Evolutionary conservation across 2,329 filamentous ascomycete genomes (phyloP).

Genomic region (Penicillium janthinellum): DNA sequence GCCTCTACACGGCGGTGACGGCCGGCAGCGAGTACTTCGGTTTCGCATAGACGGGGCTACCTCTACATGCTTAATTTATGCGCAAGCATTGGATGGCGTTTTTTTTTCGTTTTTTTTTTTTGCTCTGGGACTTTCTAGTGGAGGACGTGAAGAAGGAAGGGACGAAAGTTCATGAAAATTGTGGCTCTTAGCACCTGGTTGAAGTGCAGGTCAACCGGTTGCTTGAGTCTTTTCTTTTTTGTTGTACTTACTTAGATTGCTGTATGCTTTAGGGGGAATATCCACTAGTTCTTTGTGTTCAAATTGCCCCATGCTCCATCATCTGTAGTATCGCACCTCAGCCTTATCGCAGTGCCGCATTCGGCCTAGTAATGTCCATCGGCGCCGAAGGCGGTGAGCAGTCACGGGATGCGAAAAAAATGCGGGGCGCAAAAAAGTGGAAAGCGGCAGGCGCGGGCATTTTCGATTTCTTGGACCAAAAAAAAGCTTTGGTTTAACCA

Average conservation of each 20-base stretch:
- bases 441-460: conserved; percentile 22
- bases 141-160: conserved; percentile 2
- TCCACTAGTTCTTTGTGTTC: conserved; percentile 13
- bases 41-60: conserved; percentile 69
- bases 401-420: conserved; percentile 30
- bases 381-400: conserved; percentile 21
- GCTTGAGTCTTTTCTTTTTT: conserved; percentile 12
- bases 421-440: conserved; percentile 20
- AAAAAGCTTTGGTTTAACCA: conserved; percentile 14
- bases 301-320: neutral
- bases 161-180: conserved; percentile 13
- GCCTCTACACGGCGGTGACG: conserved; percentile 95
- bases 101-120: conserved; percentile 17
- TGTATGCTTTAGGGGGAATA: conserved; percentile 18
- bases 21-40: conserved; percentile 96
- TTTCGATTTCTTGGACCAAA: conserved; percentile 22
- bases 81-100: conserved; percentile 43
- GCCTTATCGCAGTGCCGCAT: neutral
- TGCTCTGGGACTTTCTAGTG: conserved; percentile 20
- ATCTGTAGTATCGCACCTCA: too few species aligned
- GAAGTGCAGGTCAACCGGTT: conserved; percentile 47
- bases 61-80: conserved; percentile 25
- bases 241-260: conserved; percentile 28
- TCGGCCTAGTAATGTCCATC: neutral
- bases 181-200: conserved; percentile 23